phyloP scores from a whole-genome alignment of 306 rosid genomes.

The Cucumis melo region DNA sequence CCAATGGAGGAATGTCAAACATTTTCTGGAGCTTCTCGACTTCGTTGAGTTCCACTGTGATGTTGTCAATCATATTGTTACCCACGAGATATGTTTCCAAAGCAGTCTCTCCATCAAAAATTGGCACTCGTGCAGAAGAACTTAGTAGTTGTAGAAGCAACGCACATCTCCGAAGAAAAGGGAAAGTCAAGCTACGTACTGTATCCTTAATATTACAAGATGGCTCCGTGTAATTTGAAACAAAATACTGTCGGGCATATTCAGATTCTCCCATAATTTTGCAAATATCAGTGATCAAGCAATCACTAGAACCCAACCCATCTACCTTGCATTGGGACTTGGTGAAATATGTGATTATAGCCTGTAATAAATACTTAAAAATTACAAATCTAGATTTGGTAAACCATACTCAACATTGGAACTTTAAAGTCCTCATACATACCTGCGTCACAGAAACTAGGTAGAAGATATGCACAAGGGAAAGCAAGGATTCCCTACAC shows the following conservation, averaged over 20 bases:
- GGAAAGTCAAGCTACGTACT: conserved; percentile 54
- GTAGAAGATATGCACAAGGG: conserved; percentile 79
- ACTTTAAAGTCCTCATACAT: conserved; percentile 9
- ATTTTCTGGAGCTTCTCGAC: conserved; percentile 58
- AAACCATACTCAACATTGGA: conserved; percentile 5
- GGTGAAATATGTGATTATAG: conserved; percentile 40
- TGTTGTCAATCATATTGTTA: conserved; percentile 30
- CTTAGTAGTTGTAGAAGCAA: conserved; percentile 54
- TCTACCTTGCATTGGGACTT: conserved; percentile 25
- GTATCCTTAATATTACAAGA: conserved; percentile 39
- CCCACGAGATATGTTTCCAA: conserved; percentile 32
- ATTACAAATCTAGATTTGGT: conserved; percentile 7
- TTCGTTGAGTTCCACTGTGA: conserved; percentile 39
- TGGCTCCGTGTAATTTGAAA: conserved; percentile 42
- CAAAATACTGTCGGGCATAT: conserved; percentile 32
- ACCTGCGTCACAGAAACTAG: conserved; percentile 81
- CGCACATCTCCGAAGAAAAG: conserved; percentile 88
- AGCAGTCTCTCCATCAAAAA: conserved; percentile 37
- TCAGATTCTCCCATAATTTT: conserved; percentile 41
- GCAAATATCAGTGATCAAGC: conserved; percentile 57
- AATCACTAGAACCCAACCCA: conserved; percentile 32
- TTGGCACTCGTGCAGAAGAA: conserved; percentile 50
- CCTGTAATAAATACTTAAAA: conserved; percentile 36
- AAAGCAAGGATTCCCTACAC: conserved; percentile 67
- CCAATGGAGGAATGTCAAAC: conserved; percentile 69